These are phyloP conservation scores for Saitozyma podzolica DNA, from an alignment of 768 basidiomycete species.

Conservation along the genomic window DNA sequence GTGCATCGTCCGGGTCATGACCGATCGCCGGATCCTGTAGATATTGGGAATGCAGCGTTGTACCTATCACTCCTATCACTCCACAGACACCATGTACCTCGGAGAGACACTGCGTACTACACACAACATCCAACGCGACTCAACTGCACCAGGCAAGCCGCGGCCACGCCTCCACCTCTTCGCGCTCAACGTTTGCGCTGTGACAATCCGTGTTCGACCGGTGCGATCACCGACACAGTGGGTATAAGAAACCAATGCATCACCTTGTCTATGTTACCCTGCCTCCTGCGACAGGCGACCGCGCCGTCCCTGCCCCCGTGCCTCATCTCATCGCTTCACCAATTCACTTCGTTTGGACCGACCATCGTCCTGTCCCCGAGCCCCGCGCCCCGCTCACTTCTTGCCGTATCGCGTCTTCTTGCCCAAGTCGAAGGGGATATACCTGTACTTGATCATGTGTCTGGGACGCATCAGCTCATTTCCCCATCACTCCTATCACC, in stretches of 20 bases:
- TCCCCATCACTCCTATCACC: not conserved
- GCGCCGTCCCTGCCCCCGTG: too few species aligned
- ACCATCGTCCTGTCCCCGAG: not conserved
- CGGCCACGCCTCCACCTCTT: too few species aligned
- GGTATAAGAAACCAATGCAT: too few species aligned
- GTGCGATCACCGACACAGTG: too few species aligned
- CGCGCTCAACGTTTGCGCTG: too few species aligned
- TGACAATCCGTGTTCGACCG: too few species aligned
- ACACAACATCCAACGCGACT: too few species aligned
- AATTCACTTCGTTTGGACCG: not conserved
- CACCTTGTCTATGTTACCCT: too few species aligned
- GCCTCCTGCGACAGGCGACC: too few species aligned
- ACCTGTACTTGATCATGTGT: slow-evolving; percentile 99
- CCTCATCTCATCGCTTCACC: too few species aligned
- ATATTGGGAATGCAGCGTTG: not conserved
- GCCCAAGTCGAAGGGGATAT: slow-evolving; percentile 91
- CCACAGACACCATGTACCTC: not conserved
- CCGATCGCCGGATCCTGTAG: slow-evolving; percentile 64
- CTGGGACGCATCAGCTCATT: slow-evolving; percentile 54
- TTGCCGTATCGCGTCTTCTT: slow-evolving; percentile 83
- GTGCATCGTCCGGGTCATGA: slow-evolving; percentile 86
- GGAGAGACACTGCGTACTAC: too few species aligned
- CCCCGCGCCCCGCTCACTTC: slow-evolving; percentile 31
- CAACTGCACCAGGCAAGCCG: too few species aligned
- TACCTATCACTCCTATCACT: not conserved